phyloP scores from a whole-genome alignment of 2,329 filamentous ascomycete species.

The Aureobasidium leucospermi region DNA sequence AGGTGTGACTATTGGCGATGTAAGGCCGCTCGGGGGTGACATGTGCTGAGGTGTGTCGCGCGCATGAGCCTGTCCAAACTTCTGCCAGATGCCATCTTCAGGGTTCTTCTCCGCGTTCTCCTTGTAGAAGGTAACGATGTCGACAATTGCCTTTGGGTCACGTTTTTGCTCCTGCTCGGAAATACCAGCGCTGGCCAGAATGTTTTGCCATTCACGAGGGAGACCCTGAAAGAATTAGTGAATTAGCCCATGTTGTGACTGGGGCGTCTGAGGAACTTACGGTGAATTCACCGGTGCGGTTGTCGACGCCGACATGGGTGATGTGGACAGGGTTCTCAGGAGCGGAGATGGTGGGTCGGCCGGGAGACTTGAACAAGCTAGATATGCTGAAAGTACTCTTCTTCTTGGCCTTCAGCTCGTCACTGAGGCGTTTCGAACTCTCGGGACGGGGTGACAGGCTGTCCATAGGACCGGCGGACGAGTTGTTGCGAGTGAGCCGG shows the following conservation, averaged over 20 bases:
- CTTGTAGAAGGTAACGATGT: conserved; percentile 96
- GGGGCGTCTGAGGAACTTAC: conserved; percentile 44
- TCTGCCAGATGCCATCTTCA: conserved; percentile 88
- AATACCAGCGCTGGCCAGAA: conserved; percentile 92
- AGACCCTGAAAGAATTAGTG: conserved; percentile 57
- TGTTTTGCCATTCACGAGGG: conserved; percentile 94
- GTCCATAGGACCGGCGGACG: conserved; percentile 37
- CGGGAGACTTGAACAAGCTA: conserved; percentile 74
- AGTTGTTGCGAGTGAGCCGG: background rate
- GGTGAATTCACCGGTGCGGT: conserved; percentile 91
- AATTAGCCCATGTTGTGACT: background rate
- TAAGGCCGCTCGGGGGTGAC: conserved; percentile 18
- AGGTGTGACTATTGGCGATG: conserved; percentile 23
- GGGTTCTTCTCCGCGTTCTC: conserved; percentile 75
- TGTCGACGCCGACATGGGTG: conserved; percentile 96
- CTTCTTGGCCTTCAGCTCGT: conserved; percentile 68
- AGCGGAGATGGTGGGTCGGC: conserved; percentile 90
- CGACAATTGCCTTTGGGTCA: conserved; percentile 89
- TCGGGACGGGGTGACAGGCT: conserved; percentile 35
- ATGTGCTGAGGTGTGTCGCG: conserved; percentile 37
- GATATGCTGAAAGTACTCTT: conserved; percentile 86
- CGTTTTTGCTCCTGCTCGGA: conserved; percentile 92
- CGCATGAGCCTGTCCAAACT: conserved; percentile 81
- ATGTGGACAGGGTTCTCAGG: conserved; percentile 97
- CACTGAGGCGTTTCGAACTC: conserved; percentile 63